Evolutionary conservation across 495 filamentous ascomycete species (phyloP).

Genomic region (Xylaria intraflava): DNA sequence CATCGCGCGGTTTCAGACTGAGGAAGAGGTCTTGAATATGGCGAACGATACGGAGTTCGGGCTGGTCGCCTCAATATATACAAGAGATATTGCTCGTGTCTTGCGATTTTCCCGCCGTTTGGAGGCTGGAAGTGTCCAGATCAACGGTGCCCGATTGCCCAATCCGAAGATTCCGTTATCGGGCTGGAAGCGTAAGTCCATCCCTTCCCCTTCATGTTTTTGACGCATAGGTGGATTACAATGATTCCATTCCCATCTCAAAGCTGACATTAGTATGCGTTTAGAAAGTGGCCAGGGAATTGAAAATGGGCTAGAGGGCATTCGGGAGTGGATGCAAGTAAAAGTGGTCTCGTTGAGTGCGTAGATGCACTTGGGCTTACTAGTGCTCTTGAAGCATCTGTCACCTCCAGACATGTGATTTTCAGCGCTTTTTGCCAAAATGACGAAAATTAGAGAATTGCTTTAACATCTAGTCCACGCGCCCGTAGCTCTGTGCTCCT

Average conservation of each 20-base stretch:
- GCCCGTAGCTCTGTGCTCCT: too few relatives aligned
- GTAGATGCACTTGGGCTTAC: too few relatives aligned
- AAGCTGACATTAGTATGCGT: background rate
- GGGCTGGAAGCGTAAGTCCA: slow-evolving; percentile 18
- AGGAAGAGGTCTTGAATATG: slow-evolving; percentile 56
- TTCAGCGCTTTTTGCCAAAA: too few relatives aligned
- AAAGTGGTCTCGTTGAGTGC: slow-evolving; percentile 7
- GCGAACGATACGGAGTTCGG: slow-evolving; percentile 69
- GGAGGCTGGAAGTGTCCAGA: slow-evolving; percentile 55
- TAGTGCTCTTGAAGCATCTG: too few relatives aligned
- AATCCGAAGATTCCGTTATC: slow-evolving; percentile 22
- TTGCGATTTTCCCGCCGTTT: slow-evolving; percentile 60
- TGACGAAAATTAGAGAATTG: too few relatives aligned
- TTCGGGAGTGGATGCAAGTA: slow-evolving; percentile 18
- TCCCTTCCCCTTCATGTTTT: background rate
- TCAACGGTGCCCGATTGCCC: slow-evolving; percentile 24
- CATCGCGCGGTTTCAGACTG: slow-evolving; percentile 58
- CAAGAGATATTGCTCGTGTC: slow-evolving; percentile 58
- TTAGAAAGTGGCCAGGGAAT: slow-evolving; percentile 23
- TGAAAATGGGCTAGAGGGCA: slow-evolving; percentile 18
- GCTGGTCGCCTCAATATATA: slow-evolving; percentile 68
- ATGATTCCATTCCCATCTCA: too few relatives aligned
- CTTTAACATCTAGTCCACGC: too few relatives aligned
- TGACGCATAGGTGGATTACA: background rate
- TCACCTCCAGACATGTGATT: too few relatives aligned